Conservation (phyloP, 176 grass and related monocot species). For the Phyllostachys edulis region DNA sequence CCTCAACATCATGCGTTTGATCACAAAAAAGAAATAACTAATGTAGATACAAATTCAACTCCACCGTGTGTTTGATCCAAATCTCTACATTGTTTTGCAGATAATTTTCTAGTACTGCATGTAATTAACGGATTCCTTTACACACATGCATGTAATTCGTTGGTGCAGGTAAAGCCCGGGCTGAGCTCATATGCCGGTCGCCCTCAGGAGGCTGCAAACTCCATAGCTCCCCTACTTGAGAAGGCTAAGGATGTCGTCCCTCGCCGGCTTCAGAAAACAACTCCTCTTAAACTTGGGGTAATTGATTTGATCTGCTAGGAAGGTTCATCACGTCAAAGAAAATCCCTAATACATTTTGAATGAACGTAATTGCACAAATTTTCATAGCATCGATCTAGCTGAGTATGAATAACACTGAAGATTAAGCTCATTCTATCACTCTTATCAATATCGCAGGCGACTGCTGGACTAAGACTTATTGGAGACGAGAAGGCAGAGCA, state of each 20-base stretch:
- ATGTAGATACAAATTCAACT: too few relatives aligned
- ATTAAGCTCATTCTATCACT: background rate
- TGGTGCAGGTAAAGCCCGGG: conserved; percentile 29
- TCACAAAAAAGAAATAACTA: too few relatives aligned
- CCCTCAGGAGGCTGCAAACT: conserved; percentile 12
- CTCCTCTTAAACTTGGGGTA: background rate
- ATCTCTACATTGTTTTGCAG: background rate
- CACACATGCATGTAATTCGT: background rate
- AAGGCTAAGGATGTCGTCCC: conserved; percentile 40
- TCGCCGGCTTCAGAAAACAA: background rate
- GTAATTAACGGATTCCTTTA: background rate
- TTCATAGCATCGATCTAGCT: background rate
- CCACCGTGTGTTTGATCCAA: too few relatives aligned
- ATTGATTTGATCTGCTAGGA: background rate
- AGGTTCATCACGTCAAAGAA: too few relatives aligned
- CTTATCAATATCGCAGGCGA: conserved; percentile 34
- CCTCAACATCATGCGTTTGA: too few relatives aligned
- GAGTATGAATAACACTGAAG: background rate
- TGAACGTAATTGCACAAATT: too few relatives aligned
- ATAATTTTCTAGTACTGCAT: background rate
- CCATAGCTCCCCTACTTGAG: conserved; percentile 29
- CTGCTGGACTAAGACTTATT: conserved; percentile 45
- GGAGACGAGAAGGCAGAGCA: conserved; percentile 46
- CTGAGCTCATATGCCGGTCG: conserved; percentile 25
- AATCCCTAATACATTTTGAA: too few relatives aligned